Evolutionary conservation across 2,329 filamentous ascomycete genomes (phyloP).

Genomic region (Ophiocordyceps australis): DNA sequence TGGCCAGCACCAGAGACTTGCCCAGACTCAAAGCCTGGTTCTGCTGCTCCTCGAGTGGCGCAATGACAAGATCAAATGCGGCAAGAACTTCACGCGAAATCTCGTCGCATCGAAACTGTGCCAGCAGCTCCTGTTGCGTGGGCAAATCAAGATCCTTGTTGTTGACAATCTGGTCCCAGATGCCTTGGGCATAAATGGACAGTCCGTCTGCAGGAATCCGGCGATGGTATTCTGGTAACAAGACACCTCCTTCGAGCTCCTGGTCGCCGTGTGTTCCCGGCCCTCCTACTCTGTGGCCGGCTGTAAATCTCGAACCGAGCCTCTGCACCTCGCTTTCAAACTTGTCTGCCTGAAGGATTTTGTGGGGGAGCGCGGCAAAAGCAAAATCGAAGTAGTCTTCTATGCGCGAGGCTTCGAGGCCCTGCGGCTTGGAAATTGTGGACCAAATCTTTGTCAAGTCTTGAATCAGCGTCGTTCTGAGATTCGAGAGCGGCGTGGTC

Average conservation of each 20-base stretch:
- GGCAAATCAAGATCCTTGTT: conserved; percentile 97
- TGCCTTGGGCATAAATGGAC: conserved; percentile 75
- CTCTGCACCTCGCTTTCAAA: conserved; percentile 68
- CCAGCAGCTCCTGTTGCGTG: conserved; percentile 89
- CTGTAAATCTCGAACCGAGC: conserved; percentile 64
- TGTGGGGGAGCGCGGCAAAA: conserved; percentile 89
- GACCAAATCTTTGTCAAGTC: conserved; percentile 88
- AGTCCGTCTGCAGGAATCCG: conserved; percentile 96
- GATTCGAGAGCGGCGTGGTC: conserved; percentile 73
- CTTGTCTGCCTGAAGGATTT: conserved; percentile 85
- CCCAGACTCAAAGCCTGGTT: conserved; percentile 57
- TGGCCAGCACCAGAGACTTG: conserved; percentile 50
- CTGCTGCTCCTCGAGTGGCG: conserved; percentile 75
- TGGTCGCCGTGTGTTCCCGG: conserved; percentile 46
- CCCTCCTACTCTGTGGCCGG: conserved; percentile 58
- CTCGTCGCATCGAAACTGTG: conserved; percentile 95
- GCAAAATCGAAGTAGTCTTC: conserved; percentile 98
- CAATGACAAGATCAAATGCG: conserved; percentile 64
- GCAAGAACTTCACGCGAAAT: conserved; percentile 79
- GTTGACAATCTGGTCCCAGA: conserved; percentile 97
- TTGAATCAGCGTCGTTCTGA: conserved; percentile 77
- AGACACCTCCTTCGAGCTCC: conserved; percentile 60
- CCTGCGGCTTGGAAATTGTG: conserved; percentile 76
- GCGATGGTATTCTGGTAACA: conserved; percentile 86
- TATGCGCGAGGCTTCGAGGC: conserved; percentile 75